Base-by-base conservation (phyloP, 148 eudicot species). In the Pouteria glomerata region DNA sequence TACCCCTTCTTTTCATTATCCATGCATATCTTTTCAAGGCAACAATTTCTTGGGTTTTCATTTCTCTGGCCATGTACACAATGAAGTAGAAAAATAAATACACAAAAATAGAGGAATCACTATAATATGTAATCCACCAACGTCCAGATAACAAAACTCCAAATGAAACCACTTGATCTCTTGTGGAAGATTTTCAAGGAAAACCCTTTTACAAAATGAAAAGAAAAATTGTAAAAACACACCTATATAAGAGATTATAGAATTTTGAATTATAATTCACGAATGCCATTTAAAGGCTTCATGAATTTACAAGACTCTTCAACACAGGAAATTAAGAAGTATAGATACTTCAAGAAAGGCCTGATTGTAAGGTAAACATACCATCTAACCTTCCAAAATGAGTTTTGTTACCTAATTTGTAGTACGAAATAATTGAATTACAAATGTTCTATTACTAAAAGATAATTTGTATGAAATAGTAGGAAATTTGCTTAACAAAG, bases 1-100 rank as follows among this genome's bases (percentile, higher is more conserved):
- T 87, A 90, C 96, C 93, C 96, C 96, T 79, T 90, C 96, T 76
- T 90, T 88, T 88, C 90, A 47, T 88, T 84, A 79, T 88, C 93
- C 87, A 82, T 91, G 74, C 86, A 85, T 73, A 91, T 82, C 79
- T 84, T 91, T 91, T 91, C 60, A 91, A 73, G 60, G 97, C 97
- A 71, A 90, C 97, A 72, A 85, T 75, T 73, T 90, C 89, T 69
- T 93, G 91, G 26, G 91, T 85, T 70, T 44, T 72, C 63, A 82
- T 79, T 63, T 91, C 97, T 81, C 80, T 91, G 70, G 91, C 97
- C 97, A 86, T 91, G 87, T 86, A 91, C 12, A 57, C 8, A 10
- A n/a, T 12, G 13, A 61, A 34, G 18, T 15, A n/a, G 6, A n/a
- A 37, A 57, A 31, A 37, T 39, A 64, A 73, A 39, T 21, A 44